Base-by-base conservation (phyloP, 1,284 basidiomycete genomes). In the Tilletia walkeri region DNA sequence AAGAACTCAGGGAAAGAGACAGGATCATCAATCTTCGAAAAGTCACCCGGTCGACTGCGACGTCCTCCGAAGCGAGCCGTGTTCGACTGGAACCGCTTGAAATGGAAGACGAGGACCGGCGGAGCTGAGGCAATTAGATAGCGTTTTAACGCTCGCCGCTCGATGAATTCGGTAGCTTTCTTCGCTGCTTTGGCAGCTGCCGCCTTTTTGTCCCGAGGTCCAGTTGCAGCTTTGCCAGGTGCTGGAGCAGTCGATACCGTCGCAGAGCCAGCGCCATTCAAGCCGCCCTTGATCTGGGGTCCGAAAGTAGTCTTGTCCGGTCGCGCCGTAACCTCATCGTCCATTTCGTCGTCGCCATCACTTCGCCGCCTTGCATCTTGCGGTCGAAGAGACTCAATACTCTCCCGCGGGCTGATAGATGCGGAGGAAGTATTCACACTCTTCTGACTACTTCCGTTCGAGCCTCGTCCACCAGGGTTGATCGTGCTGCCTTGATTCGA, bases 51-150 rank as follows among this genome's bases (percentile, higher is more conserved):
- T 67, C 87, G 88, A 80, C 38, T 59, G 41, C 59, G 20, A 73
- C 74, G 12, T 72, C 73, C 34, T 70, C 69, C 18, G 73, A 75
- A 5, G 73, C 70, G n/a, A 72, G 88, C 84, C n/a, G 76, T 71
- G 9, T 86, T 85, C 83, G 94, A 92, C 84, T 95, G 92, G 86
- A 97, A 97, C 45, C 94, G 88, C 86, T 96, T 97, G 67, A 96
- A 87, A 78, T 97, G 94, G 72, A 97, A 89, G 68, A 95, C 92
- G 70, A 97, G 88, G 39, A 96, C 88, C 0, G 93, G 92, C 0
- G 94, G 94, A 0, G 92, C 90, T 0, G 88, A 88, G 4, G 91
- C 89, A 78, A 97, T 92, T 72, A 97, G 89, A 84, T 95, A 97
- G 7, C 94, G 90, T 85, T 97, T 97, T 85, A 92, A 93, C 16